phyloP scores from a whole-genome alignment of 2,329 filamentous ascomycete species.

The Curvularia sp. region DNA sequence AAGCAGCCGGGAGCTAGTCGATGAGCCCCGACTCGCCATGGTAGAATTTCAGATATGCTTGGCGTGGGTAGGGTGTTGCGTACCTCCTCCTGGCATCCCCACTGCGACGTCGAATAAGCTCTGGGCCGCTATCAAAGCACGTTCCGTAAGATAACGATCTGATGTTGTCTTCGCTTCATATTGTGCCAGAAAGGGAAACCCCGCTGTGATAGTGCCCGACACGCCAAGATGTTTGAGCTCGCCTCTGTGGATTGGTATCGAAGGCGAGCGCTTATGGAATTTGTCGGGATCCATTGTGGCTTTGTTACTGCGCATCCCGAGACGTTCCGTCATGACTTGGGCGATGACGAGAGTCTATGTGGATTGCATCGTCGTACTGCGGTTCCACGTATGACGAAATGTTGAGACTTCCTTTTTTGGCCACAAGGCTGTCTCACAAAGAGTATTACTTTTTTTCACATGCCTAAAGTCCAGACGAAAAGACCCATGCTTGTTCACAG shows the following conservation, averaged over 20 bases:
- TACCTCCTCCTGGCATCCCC: conserved; percentile 42
- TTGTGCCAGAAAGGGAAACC: conserved; percentile 21
- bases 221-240: conserved; percentile 36
- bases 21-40: conserved; percentile 25
- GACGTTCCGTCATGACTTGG: neutral
- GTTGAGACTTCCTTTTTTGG: neutral
- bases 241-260: conserved; percentile 18
- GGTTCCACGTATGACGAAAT: neutral
- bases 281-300: conserved; percentile 13
- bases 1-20: conserved; percentile 34
- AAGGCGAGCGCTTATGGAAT: conserved; percentile 16
- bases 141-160: conserved; percentile 29
- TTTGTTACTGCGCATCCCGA: conserved; percentile 12
- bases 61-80: conserved; percentile 43
- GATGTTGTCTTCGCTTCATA: conserved; percentile 31
- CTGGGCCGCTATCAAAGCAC: conserved; percentile 29
- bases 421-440: neutral
- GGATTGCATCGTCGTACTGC: neutral
- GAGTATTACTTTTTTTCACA: conserved; percentile 5
- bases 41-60: conserved; percentile 36
- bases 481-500: neutral
- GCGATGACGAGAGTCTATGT: too few relatives aligned
- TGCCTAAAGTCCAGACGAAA: neutral
- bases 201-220: conserved; percentile 32
- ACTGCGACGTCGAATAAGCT: conserved; percentile 39